These are phyloP conservation scores for Candida anglica DNA, from an alignment of 805 yeast species.

Conservation along the genomic window DNA sequence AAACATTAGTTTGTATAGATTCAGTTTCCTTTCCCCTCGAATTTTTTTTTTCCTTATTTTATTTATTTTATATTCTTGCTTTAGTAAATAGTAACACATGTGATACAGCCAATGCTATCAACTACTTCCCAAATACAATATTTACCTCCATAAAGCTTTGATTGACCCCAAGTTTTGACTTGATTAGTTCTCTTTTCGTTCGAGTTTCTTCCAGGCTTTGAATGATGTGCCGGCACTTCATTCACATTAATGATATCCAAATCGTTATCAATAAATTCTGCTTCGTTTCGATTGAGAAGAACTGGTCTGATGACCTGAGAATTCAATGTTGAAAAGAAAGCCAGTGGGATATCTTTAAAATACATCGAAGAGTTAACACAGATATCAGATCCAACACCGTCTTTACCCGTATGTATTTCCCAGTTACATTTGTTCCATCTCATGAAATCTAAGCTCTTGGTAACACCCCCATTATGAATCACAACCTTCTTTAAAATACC, in stretches of 20 bases:
- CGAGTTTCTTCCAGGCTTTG: background rate
- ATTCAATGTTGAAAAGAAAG: slow-evolving; percentile 13
- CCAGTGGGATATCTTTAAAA: slow-evolving; percentile 25
- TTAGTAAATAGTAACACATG: slow-evolving; percentile 34
- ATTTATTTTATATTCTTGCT: background rate
- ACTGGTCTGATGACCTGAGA: slow-evolving; percentile 23
- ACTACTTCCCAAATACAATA: slow-evolving; percentile 42
- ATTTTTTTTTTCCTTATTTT: background rate
- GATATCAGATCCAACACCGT: slow-evolving; percentile 4
- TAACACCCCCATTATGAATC: slow-evolving; percentile 47
- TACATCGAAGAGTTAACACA: slow-evolving; percentile 23
- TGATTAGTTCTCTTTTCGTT: slow-evolving; percentile 2
- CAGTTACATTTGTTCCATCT: slow-evolving; percentile 51
- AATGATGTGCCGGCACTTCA: slow-evolving; percentile 12
- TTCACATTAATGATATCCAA: slow-evolving; percentile 25
- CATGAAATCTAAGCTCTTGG: slow-evolving; percentile 51
- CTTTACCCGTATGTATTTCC: slow-evolving; percentile 20
- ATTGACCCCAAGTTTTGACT: slow-evolving; percentile 39
- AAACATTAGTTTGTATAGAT: too few relatives aligned
- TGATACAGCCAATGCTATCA: slow-evolving; percentile 30
- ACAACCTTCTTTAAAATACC: slow-evolving; percentile 44
- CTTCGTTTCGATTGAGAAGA: slow-evolving; percentile 33
- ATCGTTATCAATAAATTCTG: slow-evolving; percentile 36
- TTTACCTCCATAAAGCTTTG: slow-evolving; percentile 35
- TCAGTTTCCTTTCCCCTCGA: too few relatives aligned